Evolutionary conservation across 2,329 filamentous ascomycete species (phyloP).

Genomic region (Thelonectria discophora): DNA sequence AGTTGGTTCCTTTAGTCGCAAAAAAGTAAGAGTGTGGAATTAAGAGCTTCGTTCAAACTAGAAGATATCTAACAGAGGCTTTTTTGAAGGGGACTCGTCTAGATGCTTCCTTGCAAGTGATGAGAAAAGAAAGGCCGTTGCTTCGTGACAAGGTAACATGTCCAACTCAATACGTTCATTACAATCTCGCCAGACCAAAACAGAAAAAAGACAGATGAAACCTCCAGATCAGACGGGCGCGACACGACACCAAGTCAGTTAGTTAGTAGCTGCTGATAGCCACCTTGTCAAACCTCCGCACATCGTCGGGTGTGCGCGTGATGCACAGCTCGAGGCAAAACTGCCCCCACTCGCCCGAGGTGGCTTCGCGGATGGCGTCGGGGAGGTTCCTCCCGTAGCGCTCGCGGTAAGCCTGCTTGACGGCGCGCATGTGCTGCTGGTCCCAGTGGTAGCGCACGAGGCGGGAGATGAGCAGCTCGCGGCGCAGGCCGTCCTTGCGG

Average conservation of each 20-base stretch:
- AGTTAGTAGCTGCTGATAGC: slow-evolving; percentile 25
- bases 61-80: slow-evolving; percentile 25
- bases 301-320: slow-evolving; percentile 66
- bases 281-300: slow-evolving; percentile 60
- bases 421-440: slow-evolving; percentile 76
- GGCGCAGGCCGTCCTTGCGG: slow-evolving; percentile 74
- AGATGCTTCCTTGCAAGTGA: slow-evolving; percentile 14
- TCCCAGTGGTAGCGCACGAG: slow-evolving; percentile 96
- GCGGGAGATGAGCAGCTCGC: slow-evolving; percentile 87
- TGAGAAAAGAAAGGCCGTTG: slow-evolving; percentile 20
- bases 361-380: slow-evolving; percentile 80
- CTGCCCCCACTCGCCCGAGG: slow-evolving; percentile 77
- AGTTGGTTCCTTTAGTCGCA: slow-evolving; percentile 20
- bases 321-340: slow-evolving; percentile 79
- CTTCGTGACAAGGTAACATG: slow-evolving; percentile 15
- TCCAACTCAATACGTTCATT: slow-evolving; percentile 7
- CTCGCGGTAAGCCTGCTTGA: slow-evolving; percentile 82
- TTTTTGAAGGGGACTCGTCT: slow-evolving; percentile 13
- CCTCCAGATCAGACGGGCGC: background rate
- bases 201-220: background rate
- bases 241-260: background rate
- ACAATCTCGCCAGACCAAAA: slow-evolving; percentile 16
- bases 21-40: background rate
- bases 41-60: slow-evolving; percentile 18
- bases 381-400: slow-evolving; percentile 80